A percentile compares a stretch with the other conserved stretches of the same genome.
phyloP scores from a whole-genome alignment of 768 basidiomycete genomes.

The Tephrocybe rancida region DNA sequence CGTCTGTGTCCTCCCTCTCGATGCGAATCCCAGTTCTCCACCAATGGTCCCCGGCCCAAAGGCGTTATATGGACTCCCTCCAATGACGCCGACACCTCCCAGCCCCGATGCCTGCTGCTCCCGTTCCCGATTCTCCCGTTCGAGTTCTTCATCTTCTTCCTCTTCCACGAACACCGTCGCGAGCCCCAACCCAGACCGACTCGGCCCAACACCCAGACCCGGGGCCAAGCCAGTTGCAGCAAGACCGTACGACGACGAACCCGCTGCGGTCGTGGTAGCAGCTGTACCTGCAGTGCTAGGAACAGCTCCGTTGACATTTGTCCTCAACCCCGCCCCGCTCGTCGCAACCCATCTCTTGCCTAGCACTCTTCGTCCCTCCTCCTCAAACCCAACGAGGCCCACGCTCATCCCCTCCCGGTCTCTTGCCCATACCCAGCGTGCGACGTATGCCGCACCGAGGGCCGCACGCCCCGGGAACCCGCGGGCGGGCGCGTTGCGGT shows the following conservation, averaged over 20 bases:
- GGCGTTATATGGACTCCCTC: conserved; percentile 23
- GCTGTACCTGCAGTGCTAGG: conserved; percentile 11
- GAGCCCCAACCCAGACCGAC: conserved; percentile 46
- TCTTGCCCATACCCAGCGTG: conserved; percentile 79
- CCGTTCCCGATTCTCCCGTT: conserved; percentile 44
- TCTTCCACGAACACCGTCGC: conserved; percentile 64
- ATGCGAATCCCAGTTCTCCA: conserved; percentile 31
- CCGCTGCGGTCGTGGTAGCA: background rate
- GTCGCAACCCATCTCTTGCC: conserved; percentile 76
- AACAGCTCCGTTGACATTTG: conserved; percentile 52
- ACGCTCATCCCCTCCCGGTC: conserved; percentile 55
- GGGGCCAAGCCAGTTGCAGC: conserved; percentile 26
- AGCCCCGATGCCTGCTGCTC: conserved; percentile 22
- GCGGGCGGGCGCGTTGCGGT: conserved; percentile 71
- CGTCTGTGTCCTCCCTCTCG: conserved; percentile 58
- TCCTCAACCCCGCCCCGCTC: conserved; percentile 59
- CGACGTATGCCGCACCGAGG: conserved; percentile 76
- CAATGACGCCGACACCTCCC: conserved; percentile 27
- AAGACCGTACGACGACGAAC: conserved; percentile 49
- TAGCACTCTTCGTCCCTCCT: conserved; percentile 72
- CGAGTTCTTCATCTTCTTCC: conserved; percentile 74
- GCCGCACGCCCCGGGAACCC: conserved; percentile 73
- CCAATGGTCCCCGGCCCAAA: conserved; percentile 40
- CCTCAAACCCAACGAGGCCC: conserved; percentile 68
- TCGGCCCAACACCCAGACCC: background rate